A percentile compares a stretch with the other conserved stretches of the same genome.
Conservation (phyloP, 2,329 filamentous ascomycete genomes). For the Sporothrix humicola region DNA sequence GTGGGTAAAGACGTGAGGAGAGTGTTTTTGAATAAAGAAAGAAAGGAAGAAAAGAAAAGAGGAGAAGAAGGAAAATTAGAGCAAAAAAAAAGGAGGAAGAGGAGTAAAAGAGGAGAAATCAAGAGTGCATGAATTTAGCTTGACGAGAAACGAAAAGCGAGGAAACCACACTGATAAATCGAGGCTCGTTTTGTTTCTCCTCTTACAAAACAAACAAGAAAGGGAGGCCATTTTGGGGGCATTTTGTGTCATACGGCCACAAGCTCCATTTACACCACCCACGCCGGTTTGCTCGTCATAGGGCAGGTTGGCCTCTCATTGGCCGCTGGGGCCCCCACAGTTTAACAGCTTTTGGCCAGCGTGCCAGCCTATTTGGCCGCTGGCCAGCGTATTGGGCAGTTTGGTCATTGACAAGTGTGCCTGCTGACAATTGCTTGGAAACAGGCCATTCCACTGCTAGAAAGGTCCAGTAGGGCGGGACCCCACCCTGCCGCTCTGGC, state of each 20-base stretch:
- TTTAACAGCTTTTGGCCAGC: background rate
- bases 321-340: background rate
- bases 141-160: background rate
- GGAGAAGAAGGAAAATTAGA: background rate
- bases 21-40: background rate
- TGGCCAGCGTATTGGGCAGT: slow-evolving; percentile 2
- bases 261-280: slow-evolving; percentile 29
- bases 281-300: slow-evolving; percentile 32
- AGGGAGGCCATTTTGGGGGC: background rate
- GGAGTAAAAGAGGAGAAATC: background rate
- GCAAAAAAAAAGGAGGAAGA: background rate
- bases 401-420: background rate
- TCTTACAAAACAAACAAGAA: background rate
- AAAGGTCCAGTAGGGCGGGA: background rate
- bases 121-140: background rate
- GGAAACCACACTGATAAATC: background rate
- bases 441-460: slow-evolving; percentile 29
- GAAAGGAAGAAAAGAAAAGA: background rate
- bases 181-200: background rate
- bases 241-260: background rate
- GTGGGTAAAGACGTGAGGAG: background rate
- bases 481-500: slow-evolving; percentile 4
- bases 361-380: background rate
- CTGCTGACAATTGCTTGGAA: slow-evolving; percentile 28
- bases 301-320: background rate